phyloP scores from a whole-genome alignment of 345 rosid genomes.

The Punica granatum region DNA sequence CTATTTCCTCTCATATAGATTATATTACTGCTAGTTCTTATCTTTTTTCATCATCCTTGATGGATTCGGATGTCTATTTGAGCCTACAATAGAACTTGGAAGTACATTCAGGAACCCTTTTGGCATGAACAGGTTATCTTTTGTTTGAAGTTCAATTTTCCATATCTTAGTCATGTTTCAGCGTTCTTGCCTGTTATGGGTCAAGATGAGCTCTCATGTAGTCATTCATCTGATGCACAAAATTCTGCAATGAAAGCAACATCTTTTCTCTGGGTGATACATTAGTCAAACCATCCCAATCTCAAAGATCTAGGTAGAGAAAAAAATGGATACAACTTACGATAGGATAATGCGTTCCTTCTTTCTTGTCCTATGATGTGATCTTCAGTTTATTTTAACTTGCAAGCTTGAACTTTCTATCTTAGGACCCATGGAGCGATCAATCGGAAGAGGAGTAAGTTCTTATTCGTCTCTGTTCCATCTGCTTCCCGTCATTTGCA shows the following conservation, averaged over 20 bases:
- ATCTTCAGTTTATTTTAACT: background rate
- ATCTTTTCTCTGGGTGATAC: background rate
- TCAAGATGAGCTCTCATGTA: background rate
- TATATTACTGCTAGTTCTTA: too few species aligned
- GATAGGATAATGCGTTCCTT: background rate
- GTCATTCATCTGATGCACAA: background rate
- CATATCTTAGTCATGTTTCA: background rate
- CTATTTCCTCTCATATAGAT: too few species aligned
- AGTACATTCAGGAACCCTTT: too few species aligned
- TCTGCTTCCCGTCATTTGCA: background rate
- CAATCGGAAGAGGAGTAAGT: background rate
- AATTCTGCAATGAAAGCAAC: background rate
- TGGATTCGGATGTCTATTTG: too few species aligned
- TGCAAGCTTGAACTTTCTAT: background rate
- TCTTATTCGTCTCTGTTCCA: background rate
- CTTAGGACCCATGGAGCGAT: background rate
- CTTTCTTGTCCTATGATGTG: constrained; percentile 5
- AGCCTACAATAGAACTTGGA: background rate
- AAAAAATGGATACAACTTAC: constrained; percentile 9
- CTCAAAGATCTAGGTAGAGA: constrained; percentile 6
- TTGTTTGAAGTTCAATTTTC: background rate
- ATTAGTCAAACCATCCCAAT: constrained; percentile 7
- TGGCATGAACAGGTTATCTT: background rate
- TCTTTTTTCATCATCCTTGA: too few species aligned
- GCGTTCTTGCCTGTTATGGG: background rate